Evolutionary conservation across 2,329 filamentous ascomycete genomes (phyloP).

Genomic region (Malbranchea cinnamomea): DNA sequence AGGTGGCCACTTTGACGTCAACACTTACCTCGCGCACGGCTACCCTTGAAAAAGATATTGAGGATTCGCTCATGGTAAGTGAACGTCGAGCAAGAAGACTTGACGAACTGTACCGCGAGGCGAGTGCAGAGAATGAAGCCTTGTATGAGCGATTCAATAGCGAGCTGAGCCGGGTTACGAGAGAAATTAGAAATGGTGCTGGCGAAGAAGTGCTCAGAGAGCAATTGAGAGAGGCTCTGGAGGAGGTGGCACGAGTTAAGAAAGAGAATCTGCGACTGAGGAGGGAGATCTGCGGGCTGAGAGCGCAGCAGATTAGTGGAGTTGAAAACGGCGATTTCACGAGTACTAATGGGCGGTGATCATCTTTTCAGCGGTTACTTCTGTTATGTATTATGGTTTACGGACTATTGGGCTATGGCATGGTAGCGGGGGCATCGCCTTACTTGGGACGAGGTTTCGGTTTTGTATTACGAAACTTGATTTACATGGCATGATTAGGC

Average conservation of each 20-base stretch:
- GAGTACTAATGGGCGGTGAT: conserved; percentile 13
- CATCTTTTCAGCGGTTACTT: background rate
- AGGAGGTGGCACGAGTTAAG: conserved; percentile 62
- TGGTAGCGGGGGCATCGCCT: no score
- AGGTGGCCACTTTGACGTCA: conserved; percentile 44
- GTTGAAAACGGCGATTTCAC: conserved; percentile 14
- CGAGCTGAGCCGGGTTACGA: conserved; percentile 73
- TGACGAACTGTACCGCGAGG: conserved; percentile 78
- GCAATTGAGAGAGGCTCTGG: conserved; percentile 56
- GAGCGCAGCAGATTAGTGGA: conserved; percentile 31
- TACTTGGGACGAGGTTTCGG: no score
- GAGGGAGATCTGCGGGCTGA: conserved; percentile 62
- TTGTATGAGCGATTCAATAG: conserved; percentile 84
- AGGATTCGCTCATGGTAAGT: conserved; percentile 53
- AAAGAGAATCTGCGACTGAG: conserved; percentile 76
- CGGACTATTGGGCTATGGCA: no score
- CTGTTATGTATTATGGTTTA: background rate
- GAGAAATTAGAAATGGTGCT: conserved; percentile 58
- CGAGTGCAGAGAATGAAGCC: conserved; percentile 79
- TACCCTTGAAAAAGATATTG: conserved; percentile 54
- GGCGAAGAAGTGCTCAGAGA: conserved; percentile 64
- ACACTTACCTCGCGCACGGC: conserved; percentile 48
- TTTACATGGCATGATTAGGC: background rate
- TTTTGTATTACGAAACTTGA: no score
- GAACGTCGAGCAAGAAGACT: conserved; percentile 69